Percentiles rank a stretch among this genome's conserved stretches.
Conservation (phyloP, 2,329 filamentous ascomycete species). For the Clarireedia monteithiana region DNA sequence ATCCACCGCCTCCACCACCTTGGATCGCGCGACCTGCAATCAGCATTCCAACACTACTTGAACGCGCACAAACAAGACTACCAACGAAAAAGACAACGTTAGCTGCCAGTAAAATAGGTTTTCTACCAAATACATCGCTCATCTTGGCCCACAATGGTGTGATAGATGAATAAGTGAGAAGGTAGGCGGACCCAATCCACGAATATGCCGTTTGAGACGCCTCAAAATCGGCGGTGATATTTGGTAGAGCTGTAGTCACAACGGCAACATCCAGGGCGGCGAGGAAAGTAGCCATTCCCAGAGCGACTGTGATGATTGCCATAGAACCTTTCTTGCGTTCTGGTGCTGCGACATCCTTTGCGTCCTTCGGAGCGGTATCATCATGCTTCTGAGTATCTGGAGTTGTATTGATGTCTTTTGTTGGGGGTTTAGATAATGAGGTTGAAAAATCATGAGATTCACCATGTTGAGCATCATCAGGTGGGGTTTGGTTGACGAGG, state of each 20-base stretch:
- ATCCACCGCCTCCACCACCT: constrained; percentile 49
- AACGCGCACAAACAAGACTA: constrained; percentile 44
- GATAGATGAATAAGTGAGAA: constrained; percentile 41
- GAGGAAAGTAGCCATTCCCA: constrained; percentile 10
- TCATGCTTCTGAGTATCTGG: no score
- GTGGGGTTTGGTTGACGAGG: no score
- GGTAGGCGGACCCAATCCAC: constrained; percentile 45
- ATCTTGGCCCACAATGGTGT: constrained; percentile 27
- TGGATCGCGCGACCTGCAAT: constrained; percentile 56
- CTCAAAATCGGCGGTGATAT: constrained; percentile 33
- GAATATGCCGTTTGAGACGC: constrained; percentile 38
- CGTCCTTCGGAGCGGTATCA: no score
- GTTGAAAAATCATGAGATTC: no score
- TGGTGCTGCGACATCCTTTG: no score
- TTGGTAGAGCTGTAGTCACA: constrained; percentile 33
- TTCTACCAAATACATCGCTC: constrained; percentile 1
- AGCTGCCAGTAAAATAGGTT: background rate
- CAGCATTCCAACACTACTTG: constrained; percentile 50
- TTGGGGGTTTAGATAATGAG: no score
- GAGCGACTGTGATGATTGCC: no score
- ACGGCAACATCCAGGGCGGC: constrained; percentile 30
- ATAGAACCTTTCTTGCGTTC: no score
- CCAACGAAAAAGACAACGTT: background rate
- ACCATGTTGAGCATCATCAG: no score
- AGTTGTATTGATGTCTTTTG: no score